Conservation (phyloP, 2,329 filamentous ascomycete species). For the Biscogniauxia mediterranea region DNA sequence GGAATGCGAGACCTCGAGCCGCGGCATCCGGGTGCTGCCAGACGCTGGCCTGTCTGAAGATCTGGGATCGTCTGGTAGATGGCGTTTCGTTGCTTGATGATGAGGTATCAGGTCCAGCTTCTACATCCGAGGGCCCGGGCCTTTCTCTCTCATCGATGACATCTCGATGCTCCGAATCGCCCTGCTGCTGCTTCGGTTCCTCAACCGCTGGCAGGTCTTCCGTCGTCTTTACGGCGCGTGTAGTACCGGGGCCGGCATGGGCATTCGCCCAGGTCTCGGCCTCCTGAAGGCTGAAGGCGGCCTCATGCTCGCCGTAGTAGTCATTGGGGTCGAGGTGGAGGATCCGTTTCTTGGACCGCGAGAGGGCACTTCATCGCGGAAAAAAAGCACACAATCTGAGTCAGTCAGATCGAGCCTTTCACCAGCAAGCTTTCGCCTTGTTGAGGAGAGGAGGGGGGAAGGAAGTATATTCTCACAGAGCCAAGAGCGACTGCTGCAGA, state of each 20-base stretch:
- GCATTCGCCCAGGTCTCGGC: slow-evolving; percentile 68
- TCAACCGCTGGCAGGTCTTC: slow-evolving; percentile 1
- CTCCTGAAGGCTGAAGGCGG: slow-evolving; percentile 81
- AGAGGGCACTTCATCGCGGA: slow-evolving; percentile 70
- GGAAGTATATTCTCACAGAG: slow-evolving; percentile 57
- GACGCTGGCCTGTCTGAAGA: slow-evolving; percentile 39
- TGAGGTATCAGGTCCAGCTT: background rate
- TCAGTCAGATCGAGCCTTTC: slow-evolving; percentile 64
- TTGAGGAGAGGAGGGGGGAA: slow-evolving; percentile 9
- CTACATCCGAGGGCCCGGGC: background rate
- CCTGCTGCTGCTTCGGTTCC: background rate
- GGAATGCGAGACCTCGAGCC: slow-evolving; percentile 50
- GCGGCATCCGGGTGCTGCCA: slow-evolving; percentile 37
- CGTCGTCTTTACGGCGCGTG: background rate
- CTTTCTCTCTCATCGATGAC: background rate
- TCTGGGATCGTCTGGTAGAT: slow-evolving; percentile 3
- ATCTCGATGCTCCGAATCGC: background rate
- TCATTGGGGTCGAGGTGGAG: slow-evolving; percentile 85
- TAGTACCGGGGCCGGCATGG: slow-evolving; percentile 28
- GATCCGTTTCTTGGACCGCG: slow-evolving; percentile 86
- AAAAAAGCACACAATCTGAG: slow-evolving; percentile 46
- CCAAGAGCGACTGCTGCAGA: slow-evolving; percentile 74
- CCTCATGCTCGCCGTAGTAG: slow-evolving; percentile 85
- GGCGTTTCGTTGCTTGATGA: background rate
- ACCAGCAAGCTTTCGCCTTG: background rate